Conservation (phyloP, 306 rosid genomes). For the Sindora glabra region DNA sequence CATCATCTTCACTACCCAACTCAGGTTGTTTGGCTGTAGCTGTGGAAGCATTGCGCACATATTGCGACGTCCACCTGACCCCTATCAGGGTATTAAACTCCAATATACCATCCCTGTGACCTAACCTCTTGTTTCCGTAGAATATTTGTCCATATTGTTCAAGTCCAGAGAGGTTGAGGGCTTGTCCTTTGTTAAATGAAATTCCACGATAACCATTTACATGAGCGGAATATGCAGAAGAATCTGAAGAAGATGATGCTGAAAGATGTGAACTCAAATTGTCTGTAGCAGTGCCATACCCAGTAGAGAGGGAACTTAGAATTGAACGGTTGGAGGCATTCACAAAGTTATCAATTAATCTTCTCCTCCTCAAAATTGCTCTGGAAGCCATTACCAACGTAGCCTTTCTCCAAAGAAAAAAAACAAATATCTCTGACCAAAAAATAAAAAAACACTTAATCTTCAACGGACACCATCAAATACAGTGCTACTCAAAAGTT, state of each 20-base stretch:
- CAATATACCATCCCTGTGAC: slow-evolving; percentile 14
- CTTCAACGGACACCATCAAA: too few relatives aligned
- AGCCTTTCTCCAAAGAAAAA: too few relatives aligned
- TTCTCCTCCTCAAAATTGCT: slow-evolving; percentile 53
- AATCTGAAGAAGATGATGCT: background rate
- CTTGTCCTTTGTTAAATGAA: slow-evolving; percentile 6
- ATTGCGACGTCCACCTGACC: slow-evolving; percentile 33
- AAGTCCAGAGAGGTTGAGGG: slow-evolving; percentile 10
- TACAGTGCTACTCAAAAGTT: too few relatives aligned
- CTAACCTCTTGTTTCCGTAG: background rate
- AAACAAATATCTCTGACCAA: too few relatives aligned
- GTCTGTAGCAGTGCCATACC: slow-evolving; percentile 15
- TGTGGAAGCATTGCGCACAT: slow-evolving; percentile 32
- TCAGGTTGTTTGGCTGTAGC: slow-evolving; percentile 42
- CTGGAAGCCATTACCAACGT: slow-evolving; percentile 45
- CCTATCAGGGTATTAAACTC: slow-evolving; percentile 14
- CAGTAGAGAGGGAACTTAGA: slow-evolving; percentile 21
- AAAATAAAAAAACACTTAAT: too few relatives aligned
- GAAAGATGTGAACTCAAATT: slow-evolving; percentile 17
- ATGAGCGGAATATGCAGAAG: background rate
- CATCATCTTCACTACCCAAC: slow-evolving; percentile 27
- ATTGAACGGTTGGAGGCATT: slow-evolving; percentile 20
- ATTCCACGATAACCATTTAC: background rate
- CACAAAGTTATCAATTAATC: slow-evolving; percentile 24
- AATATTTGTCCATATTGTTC: slow-evolving; percentile 12